Evolutionary conservation across 305 asterid genomes (phyloP).

Genomic region (Salvia sclarea): DNA sequence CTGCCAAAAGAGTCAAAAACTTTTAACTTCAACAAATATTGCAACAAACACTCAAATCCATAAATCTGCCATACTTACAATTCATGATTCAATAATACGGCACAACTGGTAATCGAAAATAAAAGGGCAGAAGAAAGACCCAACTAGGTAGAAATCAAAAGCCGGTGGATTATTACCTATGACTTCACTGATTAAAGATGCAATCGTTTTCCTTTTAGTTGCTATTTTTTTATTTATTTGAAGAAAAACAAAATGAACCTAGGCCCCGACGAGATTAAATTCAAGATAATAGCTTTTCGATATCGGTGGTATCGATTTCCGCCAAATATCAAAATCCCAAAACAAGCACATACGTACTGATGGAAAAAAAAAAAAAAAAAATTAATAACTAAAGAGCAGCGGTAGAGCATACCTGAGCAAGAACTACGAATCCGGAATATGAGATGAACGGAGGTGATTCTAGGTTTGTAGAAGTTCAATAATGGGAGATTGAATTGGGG

Average conservation of each 20-base stretch:
- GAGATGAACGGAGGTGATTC: conserved; percentile 1
- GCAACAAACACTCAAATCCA: neutral
- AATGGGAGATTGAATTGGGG: neutral
- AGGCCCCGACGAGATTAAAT: neutral
- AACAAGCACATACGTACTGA: neutral
- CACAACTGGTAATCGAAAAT: neutral
- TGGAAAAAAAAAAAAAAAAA: neutral
- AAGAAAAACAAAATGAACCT: no score
- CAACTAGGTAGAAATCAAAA: neutral
- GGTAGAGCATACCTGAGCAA: conserved; percentile 15
- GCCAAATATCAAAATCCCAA: neutral
- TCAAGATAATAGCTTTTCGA: neutral
- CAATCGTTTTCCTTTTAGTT: neutral
- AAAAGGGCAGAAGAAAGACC: neutral
- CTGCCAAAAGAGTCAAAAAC: conserved; percentile 26
- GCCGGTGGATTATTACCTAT: neutral
- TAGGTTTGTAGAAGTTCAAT: neutral
- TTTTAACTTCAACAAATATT: conserved; percentile 4
- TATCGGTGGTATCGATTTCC: neutral
- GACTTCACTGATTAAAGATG: neutral
- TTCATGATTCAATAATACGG: neutral
- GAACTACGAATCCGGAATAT: neutral
- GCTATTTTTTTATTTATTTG: neutral
- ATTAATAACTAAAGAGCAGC: neutral
- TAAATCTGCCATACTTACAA: neutral